These are phyloP conservation scores for Euphorbia celastroides DNA, from an alignment of 441 rosid species.

Conservation along the genomic window DNA sequence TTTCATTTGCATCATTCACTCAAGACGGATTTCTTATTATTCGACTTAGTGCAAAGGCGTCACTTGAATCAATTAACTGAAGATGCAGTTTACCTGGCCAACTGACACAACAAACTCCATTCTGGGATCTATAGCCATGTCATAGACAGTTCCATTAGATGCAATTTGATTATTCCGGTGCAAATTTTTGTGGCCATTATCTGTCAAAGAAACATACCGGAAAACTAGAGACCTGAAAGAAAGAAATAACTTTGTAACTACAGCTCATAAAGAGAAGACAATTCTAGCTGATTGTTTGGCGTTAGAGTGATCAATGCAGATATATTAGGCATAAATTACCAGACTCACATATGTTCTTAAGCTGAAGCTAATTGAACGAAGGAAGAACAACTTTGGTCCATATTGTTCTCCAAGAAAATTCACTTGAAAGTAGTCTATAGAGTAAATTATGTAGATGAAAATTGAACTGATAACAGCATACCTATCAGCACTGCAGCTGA, in stretches of 20 bases:
- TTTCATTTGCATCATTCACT: neutral
- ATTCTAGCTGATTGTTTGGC: neutral
- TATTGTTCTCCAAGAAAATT: neutral
- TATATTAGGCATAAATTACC: neutral
- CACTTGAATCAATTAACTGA: too few species aligned
- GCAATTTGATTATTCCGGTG: conserved; percentile 65
- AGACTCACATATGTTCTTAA: neutral
- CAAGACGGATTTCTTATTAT: neutral
- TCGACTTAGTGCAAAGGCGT: too few species aligned
- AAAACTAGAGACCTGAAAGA: conserved; percentile 54
- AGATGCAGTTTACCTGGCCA: conserved; percentile 66
- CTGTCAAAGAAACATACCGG: conserved; percentile 47
- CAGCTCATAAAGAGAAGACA: neutral
- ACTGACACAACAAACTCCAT: conserved; percentile 64
- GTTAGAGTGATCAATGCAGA: neutral
- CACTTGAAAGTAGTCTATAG: neutral
- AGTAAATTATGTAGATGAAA: neutral
- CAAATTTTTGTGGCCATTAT: conserved; percentile 32
- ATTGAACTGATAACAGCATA: conserved; percentile 22
- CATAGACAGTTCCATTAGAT: conserved; percentile 76
- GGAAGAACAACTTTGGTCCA: neutral
- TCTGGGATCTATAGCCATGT: conserved; percentile 69
- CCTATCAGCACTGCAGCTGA: conserved; percentile 88
- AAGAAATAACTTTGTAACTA: conserved; percentile 15
- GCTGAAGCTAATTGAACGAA: neutral